Evolutionary conservation across 257 asterid species (phyloP).

Genomic region (Haberlea rhodopensis): DNA sequence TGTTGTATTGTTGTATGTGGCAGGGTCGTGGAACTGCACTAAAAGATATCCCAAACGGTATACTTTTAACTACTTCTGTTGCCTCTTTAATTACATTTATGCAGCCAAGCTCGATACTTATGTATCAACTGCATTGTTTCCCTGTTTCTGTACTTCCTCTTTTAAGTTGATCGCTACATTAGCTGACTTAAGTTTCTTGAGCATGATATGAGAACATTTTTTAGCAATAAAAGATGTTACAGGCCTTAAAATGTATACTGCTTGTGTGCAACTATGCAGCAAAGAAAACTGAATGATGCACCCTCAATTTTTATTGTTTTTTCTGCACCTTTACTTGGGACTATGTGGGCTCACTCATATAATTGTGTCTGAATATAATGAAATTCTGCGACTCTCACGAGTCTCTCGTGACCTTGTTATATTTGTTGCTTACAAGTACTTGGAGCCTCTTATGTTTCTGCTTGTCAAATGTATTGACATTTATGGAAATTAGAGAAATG

Average conservation of each 20-base stretch:
- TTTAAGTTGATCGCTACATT: not conserved
- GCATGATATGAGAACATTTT: not conserved
- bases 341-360: not conserved
- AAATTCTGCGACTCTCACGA: not conserved
- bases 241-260: no score
- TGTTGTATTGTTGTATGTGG: conserved; percentile 19
- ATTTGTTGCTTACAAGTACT: not conserved
- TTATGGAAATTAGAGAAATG: not conserved
- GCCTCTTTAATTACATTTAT: conserved; percentile 8
- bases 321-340: not conserved
- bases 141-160: conserved; percentile 2
- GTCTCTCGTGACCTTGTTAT: not conserved
- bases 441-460: not conserved
- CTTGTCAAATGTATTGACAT: not conserved
- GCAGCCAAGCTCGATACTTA: not conserved
- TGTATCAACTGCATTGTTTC: not conserved
- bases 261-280: not conserved
- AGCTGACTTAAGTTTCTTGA: not conserved
- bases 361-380: not conserved
- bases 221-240: not conserved
- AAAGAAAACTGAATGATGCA: not conserved
- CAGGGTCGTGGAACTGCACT: conserved; percentile 98
- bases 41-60: conserved; percentile 97
- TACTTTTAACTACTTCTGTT: conserved; percentile 15
- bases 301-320: not conserved